Evolutionary conservation across 2,329 filamentous ascomycete species (phyloP), one percentile per base, ranked within the genome.

Genomic region (Phoma sp.): DNA sequence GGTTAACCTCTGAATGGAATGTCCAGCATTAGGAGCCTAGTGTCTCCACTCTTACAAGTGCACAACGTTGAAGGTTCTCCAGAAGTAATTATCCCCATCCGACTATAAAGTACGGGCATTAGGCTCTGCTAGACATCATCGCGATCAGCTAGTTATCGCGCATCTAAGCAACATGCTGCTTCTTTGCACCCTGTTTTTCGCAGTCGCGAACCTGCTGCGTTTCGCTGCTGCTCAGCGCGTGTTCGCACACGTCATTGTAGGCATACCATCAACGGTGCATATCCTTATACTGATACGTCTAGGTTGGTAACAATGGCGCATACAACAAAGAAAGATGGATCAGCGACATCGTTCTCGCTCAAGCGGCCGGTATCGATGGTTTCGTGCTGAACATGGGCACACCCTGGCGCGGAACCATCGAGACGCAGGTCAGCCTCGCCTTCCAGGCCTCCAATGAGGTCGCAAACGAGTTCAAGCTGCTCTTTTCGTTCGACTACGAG

Each of bases 371-470:
- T 39, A 73, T 73, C 44, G 70, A 73, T 50, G 70, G 69, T 10
- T 72, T 73, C 38, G 70, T 69, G 1, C 64, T 73, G 25, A 72
- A 73, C 58, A 69, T 73, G 51, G 69, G 55, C 61, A 17, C 69
- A 69, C 44, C 64, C 70, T 27, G 52, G 45, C 9, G 15, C 22
- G 43, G 43, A 25, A 45, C 43, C 32, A 45, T 45, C 32, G 43
- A 45, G 22, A 45, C 43, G 15, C 43, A 45, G 9, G 43, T 45
- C 32, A 45, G 43, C 43, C 67, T 60, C 37, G 68, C 68, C 6
- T 70, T 70, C 49, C 62, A 65, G 12, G 64, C 64, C 6, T 64
- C 67, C 2, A 64, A 57, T 31, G 43, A 45, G 43, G 31, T 45
- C 32, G 60, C 57, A 50, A 65, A 69, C 41, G 61, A 60, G 39